Percentiles rank a stretch among this genome's conserved stretches.
Evolutionary conservation across 768 basidiomycete genomes (phyloP).

Genomic region (Termitomyces eurrhizus): DNA sequence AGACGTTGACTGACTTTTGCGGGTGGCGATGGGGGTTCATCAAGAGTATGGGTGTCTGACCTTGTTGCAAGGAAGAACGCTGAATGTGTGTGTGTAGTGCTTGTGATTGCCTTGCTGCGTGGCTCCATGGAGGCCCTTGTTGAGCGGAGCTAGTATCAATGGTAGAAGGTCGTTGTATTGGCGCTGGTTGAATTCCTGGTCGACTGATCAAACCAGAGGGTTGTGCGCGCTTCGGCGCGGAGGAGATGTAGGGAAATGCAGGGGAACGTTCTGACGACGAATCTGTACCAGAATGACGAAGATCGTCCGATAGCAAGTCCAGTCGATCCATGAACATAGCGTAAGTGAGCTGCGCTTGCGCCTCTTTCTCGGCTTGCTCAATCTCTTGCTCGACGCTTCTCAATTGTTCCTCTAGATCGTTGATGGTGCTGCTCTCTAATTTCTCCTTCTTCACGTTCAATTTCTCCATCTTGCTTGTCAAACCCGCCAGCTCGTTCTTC

Average conservation of each 20-base stretch:
- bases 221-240: slow-evolving; percentile 15
- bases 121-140: not conserved
- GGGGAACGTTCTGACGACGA: slow-evolving; percentile 17
- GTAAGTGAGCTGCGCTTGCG: slow-evolving; percentile 14
- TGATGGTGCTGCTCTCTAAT: slow-evolving; percentile 52
- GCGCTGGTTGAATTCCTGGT: slow-evolving; percentile 11
- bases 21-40: slow-evolving; percentile 23
- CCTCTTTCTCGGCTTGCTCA: slow-evolving; percentile 37
- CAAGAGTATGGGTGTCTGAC: slow-evolving; percentile 18
- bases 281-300: slow-evolving; percentile 13
- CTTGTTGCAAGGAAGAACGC: slow-evolving; percentile 23
- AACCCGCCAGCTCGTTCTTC: slow-evolving; percentile 51
- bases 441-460: slow-evolving; percentile 62
- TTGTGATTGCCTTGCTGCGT: slow-evolving; percentile 7
- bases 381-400: slow-evolving; percentile 58
- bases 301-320: slow-evolving; percentile 15
- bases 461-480: slow-evolving; percentile 65
- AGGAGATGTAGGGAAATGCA: slow-evolving; percentile 15
- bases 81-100: slow-evolving; percentile 17
- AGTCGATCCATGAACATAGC: slow-evolving; percentile 10
- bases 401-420: slow-evolving; percentile 68
- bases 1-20: slow-evolving; percentile 21
- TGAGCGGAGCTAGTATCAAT: slow-evolving; percentile 11
- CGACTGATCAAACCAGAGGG: slow-evolving; percentile 23
- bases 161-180: slow-evolving; percentile 6